Evolutionary conservation across 2,329 filamentous ascomycete genomes (phyloP).

Genomic region (Alternaria metachromatica): DNA sequence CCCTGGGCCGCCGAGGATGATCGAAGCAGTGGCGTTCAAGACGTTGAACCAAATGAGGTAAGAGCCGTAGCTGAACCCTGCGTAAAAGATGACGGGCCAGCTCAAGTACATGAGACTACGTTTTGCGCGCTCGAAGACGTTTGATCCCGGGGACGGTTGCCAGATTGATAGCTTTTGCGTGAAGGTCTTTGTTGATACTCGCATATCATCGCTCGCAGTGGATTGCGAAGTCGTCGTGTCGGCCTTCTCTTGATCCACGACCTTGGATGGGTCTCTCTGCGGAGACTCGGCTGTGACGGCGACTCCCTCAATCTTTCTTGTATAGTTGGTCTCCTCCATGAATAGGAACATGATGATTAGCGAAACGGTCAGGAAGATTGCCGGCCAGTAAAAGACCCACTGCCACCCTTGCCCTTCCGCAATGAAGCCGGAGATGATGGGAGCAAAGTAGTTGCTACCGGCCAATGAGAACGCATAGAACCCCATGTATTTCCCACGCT

Average conservation of each 20-base stretch:
- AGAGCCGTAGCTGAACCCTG: slow-evolving; percentile 35
- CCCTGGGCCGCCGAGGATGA: slow-evolving; percentile 28
- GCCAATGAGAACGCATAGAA: slow-evolving; percentile 43
- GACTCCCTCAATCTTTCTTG: slow-evolving; percentile 42
- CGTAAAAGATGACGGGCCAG: slow-evolving; percentile 45
- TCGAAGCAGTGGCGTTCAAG: slow-evolving; percentile 36
- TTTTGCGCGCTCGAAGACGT: slow-evolving; percentile 27
- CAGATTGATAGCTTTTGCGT: slow-evolving; percentile 30
- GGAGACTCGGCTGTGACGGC: slow-evolving; percentile 11
- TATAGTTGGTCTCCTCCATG: slow-evolving; percentile 67
- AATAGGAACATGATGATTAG: slow-evolving; percentile 64
- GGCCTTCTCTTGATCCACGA: slow-evolving; percentile 30
- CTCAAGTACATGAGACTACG: slow-evolving; percentile 38
- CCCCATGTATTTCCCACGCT: slow-evolving; percentile 41
- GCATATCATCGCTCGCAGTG: slow-evolving; percentile 13
- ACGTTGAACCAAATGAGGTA: slow-evolving; percentile 40
- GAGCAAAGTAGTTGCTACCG: slow-evolving; percentile 48
- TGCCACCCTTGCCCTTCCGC: slow-evolving; percentile 44
- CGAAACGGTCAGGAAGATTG: slow-evolving; percentile 59
- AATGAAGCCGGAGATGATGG: slow-evolving; percentile 47
- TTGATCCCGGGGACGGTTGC: slow-evolving; percentile 24
- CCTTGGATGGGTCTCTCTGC: slow-evolving; percentile 2
- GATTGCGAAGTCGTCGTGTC: slow-evolving; percentile 24
- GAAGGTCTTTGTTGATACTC: slow-evolving; percentile 20
- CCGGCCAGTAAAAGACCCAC: slow-evolving; percentile 57